Conservation (phyloP, 2,329 filamentous ascomycete genomes). For the Penicillium sp. region DNA sequence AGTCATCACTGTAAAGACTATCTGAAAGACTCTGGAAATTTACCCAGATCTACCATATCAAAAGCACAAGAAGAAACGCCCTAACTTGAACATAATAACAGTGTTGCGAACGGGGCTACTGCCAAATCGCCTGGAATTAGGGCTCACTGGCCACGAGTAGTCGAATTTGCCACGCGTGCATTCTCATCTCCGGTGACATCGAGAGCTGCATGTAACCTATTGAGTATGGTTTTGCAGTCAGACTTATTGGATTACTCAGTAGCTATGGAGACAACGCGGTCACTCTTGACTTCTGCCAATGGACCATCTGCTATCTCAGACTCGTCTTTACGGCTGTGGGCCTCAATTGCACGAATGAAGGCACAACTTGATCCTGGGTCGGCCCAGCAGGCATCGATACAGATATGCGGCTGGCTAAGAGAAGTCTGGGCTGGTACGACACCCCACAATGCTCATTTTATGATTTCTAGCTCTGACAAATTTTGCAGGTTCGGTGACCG, state of each 20-base stretch:
- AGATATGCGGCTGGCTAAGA: constrained; percentile 78
- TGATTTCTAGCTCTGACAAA: constrained; percentile 11
- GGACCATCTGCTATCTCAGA: constrained; percentile 79
- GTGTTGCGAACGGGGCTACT: constrained; percentile 32
- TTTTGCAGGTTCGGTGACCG: constrained; percentile 52
- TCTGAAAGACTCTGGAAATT: neutral
- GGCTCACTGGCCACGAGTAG: constrained; percentile 66
- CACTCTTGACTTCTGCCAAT: constrained; percentile 71
- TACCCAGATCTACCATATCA: neutral
- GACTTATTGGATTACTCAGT: constrained; percentile 66
- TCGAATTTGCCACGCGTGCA: constrained; percentile 70
- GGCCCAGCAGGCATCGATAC: constrained; percentile 65
- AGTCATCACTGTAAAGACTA: neutral
- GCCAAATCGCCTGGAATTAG: constrained; percentile 45
- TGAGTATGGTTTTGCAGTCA: constrained; percentile 65
- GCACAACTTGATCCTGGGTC: constrained; percentile 67
- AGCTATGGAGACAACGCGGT: constrained; percentile 67
- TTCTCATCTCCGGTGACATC: constrained; percentile 69
- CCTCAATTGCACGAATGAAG: constrained; percentile 63
- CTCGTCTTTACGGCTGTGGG: constrained; percentile 71
- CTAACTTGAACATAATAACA: constrained; percentile 15
- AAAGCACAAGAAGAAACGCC: neutral
- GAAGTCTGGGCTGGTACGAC: constrained; percentile 77
- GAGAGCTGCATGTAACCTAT: constrained; percentile 71
- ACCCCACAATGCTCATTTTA: constrained; percentile 13